Base-by-base conservation (phyloP, 1,284 basidiomycete species). In the Microbotryomycetes sp. region DNA sequence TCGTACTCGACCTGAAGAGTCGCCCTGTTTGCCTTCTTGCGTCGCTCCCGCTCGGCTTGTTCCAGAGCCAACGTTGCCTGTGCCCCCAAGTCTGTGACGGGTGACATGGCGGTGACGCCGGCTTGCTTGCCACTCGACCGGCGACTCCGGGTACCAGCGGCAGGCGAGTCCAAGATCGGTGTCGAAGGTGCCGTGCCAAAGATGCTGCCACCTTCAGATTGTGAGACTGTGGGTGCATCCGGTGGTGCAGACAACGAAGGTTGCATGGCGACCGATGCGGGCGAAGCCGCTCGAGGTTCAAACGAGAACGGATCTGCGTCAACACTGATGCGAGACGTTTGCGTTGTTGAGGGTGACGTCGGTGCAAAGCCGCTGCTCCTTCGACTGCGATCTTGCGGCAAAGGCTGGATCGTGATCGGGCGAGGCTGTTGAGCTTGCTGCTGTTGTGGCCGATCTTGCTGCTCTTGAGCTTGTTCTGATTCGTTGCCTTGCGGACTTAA, bases 1-100 rank as follows among this genome's bases (percentile, higher is more conserved):
- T 86, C 86, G 69, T 92, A 92, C 74, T 94, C 92, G 59, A 96
- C 86, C 75, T 96, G 91, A 47, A 94, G 89, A 2, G 92, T 94
- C 76, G 94, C 90, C 16, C 86, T 78, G 74, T 85, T 83, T 56
- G 55, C 72, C 58, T 57, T 74, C 71, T 72, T 75, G 65, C 49
- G 74, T 65, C 56, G 68, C 60, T 65, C 64, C 56, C 59, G 66
- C 49, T 26, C 54, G 12, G 42, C 52, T 45, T 68, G 66, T 36
- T 52, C 42, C 32, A 31, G 56, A 48, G 42, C 32, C 53, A 23
- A 45, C 14, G 23, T 36, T 29, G 46, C 42, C 2, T 28, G 26
- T 14, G 30, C 49, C 9, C 36, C 36, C 36, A 42, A 42, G 19
- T 42, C 36, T 9, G 36, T 42, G 36, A 42, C 36, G 36, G 36